Conservation (phyloP, 495 filamentous ascomycete species). For the Parachaetomium inaequale region DNA sequence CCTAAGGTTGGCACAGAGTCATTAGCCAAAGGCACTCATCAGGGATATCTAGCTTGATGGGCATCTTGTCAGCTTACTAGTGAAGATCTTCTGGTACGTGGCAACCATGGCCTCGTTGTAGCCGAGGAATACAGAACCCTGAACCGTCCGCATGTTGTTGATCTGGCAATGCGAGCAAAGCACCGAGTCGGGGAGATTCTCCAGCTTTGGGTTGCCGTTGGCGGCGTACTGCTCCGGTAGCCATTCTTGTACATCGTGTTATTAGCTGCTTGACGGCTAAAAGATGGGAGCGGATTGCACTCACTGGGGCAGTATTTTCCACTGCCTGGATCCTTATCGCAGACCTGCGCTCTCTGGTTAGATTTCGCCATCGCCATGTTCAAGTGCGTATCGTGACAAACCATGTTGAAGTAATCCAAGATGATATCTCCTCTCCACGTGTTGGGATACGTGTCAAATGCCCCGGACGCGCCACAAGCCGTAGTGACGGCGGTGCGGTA, state of each 20-base stretch:
- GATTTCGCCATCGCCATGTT: background rate
- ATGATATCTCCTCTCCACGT: slow-evolving; percentile 9
- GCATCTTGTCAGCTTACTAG: background rate
- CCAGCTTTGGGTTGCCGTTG: background rate
- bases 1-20: background rate
- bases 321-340: background rate
- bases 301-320: slow-evolving; percentile 1
- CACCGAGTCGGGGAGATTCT: background rate
- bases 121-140: background rate
- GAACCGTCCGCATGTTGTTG: slow-evolving; percentile 3
- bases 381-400: background rate
- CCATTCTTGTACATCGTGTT: background rate
- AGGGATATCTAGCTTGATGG: background rate
- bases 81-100: background rate
- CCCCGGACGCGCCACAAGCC: background rate
- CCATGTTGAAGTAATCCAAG: slow-evolving; percentile 8
- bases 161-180: slow-evolving; percentile 5
- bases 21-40: background rate
- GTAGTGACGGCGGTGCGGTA: slow-evolving; percentile 2
- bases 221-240: background rate
- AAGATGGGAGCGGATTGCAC: background rate
- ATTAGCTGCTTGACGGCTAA: background rate
- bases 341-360: background rate
- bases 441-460: slow-evolving; percentile 1
- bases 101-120: slow-evolving; percentile 2